These are phyloP conservation scores for Xylariaceae sp. DNA, from an alignment of 2,329 filamentous ascomycete genomes.

Conservation along the genomic window DNA sequence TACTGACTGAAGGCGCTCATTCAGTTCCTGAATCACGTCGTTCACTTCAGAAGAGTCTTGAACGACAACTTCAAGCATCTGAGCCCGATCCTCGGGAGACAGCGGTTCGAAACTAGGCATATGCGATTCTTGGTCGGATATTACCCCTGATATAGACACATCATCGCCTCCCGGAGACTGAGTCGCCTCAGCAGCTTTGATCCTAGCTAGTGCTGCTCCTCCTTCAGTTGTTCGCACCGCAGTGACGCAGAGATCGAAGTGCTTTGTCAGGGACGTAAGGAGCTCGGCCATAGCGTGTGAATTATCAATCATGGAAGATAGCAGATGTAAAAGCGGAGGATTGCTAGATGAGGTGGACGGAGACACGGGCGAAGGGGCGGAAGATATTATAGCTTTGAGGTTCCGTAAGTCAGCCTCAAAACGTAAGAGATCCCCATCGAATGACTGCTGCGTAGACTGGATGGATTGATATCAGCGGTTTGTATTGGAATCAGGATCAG, in stretches of 20 bases:
- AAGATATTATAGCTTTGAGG: conserved; percentile 64
- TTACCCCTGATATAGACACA: conserved; percentile 71
- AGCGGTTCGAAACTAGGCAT: conserved; percentile 68
- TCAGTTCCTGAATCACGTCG: conserved; percentile 73
- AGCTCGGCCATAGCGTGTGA: conserved; percentile 83
- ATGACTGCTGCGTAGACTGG: conserved; percentile 69
- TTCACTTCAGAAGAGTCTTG: conserved; percentile 72
- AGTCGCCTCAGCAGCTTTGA: conserved; percentile 69
- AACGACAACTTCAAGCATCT: conserved; percentile 82
- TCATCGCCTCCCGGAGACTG: conserved; percentile 53
- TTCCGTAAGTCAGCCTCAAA: conserved; percentile 77
- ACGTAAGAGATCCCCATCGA: conserved; percentile 74
- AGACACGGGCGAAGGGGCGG: conserved; percentile 44
- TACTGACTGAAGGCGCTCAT: conserved; percentile 77
- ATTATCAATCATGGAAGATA: conserved; percentile 71
- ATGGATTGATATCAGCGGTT: conserved; percentile 23
- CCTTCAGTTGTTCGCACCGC: conserved; percentile 91
- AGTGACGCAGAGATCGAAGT: conserved; percentile 92
- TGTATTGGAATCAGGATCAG: not conserved
- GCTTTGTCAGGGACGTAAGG: conserved; percentile 78
- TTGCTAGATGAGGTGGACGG: conserved; percentile 46
- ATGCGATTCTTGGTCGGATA: conserved; percentile 61
- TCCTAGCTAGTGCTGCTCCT: conserved; percentile 70
- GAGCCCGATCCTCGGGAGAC: conserved; percentile 74
- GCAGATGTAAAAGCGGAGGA: conserved; percentile 56